Base-by-base conservation (phyloP, 352 stramenopile species). In the Aphanomyces euteiches region DNA sequence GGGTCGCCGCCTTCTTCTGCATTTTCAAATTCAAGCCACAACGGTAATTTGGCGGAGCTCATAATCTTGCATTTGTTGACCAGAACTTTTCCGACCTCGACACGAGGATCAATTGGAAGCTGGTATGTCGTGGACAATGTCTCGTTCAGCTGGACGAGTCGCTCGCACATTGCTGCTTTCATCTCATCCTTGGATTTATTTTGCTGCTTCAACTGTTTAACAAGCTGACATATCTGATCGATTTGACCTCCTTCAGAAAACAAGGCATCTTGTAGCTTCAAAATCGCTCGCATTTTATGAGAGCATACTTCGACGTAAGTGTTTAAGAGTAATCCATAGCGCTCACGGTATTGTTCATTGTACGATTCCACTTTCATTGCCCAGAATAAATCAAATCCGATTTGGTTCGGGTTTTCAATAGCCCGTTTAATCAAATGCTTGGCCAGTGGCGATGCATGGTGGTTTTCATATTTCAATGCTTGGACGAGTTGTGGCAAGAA, bases 341-440 rank as follows among this genome's bases (percentile, higher is more conserved):
- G 79, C 65, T 93, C 88, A 15, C 79, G 80, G 64, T 91, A 90
- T 56, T 92, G 82, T 6, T 81, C 73, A 69, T 92, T 92, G 75
- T 96, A 79, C 17, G 88, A 85, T 60, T 96, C 89, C 40, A 93
- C 86, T 72, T 93, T 94, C 85, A 96, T 92, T 71, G 74, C 80
- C 89, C 89, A 96, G 69, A 96, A 96, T 3, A 96, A 80, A 66
- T 94, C 85, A 69, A 96, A 94, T 17, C 89, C 89, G 59, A 96
- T 93, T 59, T 93, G 83, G 68, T 95, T 93, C 7, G 87, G 89
- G 53, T 93, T 93, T 73, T 91, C 92, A 58, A 95, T 92, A 0
- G 87, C 89, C 28, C 89, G 84, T 58, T 92, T 83, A 15, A 96
- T 90, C 6, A 96, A 74, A 54, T 92, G 73, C 74, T 90, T 81